Conservation (phyloP, 1,139 yeast species). For the Candida dubliniensis region DNA sequence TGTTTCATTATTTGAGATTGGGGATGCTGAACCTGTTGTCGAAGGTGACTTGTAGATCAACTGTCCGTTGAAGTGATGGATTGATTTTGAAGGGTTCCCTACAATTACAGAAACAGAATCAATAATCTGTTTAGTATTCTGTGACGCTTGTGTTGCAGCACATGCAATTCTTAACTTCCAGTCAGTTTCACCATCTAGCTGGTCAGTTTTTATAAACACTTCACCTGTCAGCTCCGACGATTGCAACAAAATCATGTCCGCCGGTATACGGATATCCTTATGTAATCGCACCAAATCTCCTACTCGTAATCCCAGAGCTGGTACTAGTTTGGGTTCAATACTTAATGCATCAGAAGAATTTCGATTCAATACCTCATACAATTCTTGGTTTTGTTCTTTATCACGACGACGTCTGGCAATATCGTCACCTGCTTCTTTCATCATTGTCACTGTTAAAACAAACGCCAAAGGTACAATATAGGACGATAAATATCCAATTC, state of each 20-base stretch:
- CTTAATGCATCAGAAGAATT: conserved; percentile 19
- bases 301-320: conserved; percentile 70
- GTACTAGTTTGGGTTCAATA: conserved; percentile 39
- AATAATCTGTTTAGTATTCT: conserved; percentile 37
- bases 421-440: conserved; percentile 95
- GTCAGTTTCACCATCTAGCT: conserved; percentile 97
- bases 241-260: conserved; percentile 83
- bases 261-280: conserved; percentile 87
- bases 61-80: conserved; percentile 79
- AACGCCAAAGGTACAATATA: conserved; percentile 93
- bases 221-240: conserved; percentile 85
- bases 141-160: conserved; percentile 62
- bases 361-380: conserved; percentile 66
- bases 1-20: conserved; percentile 39
- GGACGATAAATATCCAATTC: conserved; percentile 92
- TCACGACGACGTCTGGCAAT: conserved; percentile 88
- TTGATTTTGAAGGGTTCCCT: conserved; percentile 77
- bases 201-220: conserved; percentile 93
- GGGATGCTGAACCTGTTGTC: conserved; percentile 19
- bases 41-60: conserved; percentile 45
- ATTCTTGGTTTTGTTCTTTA: conserved; percentile 80
- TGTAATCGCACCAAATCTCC: conserved; percentile 85
- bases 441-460: conserved; percentile 89
- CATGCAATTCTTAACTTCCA: conserved; percentile 90
- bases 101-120: conserved; percentile 57